Evolutionary conservation across 2,329 filamentous ascomycete species (phyloP).

Genomic region (Bipolaris bicolor): DNA sequence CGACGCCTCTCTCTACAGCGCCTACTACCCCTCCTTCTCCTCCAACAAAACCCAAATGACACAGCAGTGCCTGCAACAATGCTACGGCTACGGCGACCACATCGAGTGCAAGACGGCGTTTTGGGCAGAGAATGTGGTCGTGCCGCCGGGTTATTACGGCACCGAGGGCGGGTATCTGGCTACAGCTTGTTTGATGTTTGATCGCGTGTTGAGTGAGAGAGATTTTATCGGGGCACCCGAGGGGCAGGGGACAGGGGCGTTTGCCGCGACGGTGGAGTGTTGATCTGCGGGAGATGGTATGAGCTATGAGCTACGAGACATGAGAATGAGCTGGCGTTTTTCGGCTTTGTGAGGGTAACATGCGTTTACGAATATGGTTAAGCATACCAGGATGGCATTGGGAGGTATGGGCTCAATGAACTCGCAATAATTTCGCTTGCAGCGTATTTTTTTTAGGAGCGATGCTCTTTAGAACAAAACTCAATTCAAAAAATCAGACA

Average conservation of each 20-base stretch:
- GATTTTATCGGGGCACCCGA: constrained; percentile 40
- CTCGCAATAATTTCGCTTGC: too few relatives aligned
- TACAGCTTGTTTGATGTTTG: constrained; percentile 49
- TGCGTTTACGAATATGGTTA: not conserved
- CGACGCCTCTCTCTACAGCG: constrained; percentile 34
- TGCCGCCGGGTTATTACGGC: constrained; percentile 45
- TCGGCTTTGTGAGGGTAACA: not conserved
- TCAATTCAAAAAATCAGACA: too few relatives aligned
- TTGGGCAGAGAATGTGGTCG: constrained; percentile 47
- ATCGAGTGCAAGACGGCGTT: constrained; percentile 46
- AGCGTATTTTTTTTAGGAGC: too few relatives aligned
- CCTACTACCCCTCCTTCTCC: constrained; percentile 43
- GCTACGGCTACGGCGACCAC: constrained; percentile 49
- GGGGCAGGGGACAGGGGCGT: constrained; percentile 41
- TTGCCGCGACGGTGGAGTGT: constrained; percentile 45
- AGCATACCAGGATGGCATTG: too few relatives aligned
- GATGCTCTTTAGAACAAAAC: too few relatives aligned
- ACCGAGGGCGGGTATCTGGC: constrained; percentile 36
- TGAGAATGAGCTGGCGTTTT: not conserved
- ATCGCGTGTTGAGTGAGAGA: constrained; percentile 24
- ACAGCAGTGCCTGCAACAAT: constrained; percentile 49
- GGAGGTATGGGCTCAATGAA: too few relatives aligned
- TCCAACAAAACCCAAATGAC: constrained; percentile 36
- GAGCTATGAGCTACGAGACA: not conserved
- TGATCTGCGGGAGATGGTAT: too few relatives aligned